Base-by-base conservation (phyloP, 2,329 filamentous ascomycete species). In the Hymenoscyphus fructigenus region DNA sequence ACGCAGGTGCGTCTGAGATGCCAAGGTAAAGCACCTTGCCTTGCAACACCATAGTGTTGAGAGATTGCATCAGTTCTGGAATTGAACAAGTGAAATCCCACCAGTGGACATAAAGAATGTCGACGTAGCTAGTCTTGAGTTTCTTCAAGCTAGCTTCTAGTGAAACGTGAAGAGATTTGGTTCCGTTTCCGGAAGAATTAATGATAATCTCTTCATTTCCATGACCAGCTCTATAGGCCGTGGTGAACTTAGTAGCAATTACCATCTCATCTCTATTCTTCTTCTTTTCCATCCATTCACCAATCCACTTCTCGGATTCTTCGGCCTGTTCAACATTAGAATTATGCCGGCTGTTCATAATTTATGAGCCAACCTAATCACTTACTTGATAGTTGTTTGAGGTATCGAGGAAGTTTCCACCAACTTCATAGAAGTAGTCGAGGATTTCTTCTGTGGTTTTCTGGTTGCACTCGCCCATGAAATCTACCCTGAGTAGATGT, bases 351-450 rank as follows among this genome's bases (percentile, higher is more conserved):
- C 23, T n/a, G n/a, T n/a, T n/a, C n/a, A n/a, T n/a, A 9, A 29
- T 6, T 29, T 14, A 26, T 59, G 38, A 50, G 23, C 36, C 36
- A 2, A 5, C 17, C n/a, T 9, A 17, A 34, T 26, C 23, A 34
- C 63, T 53, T 41, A 68, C 69, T 47, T 73, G 88, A 76, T 91
- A 91, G 75, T 88, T 88, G 78, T 87, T 89, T 65, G 88, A 66
- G 17, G 86, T 89, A 74, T 91, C 88, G 73, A 90, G 88, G 74
- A 90, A 89, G 77, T 90, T 90, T 15, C 88, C 88, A 3, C 87
- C 87, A 0, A 81, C 77, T 17, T 79, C 78, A 61, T 78, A 80
- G 75, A 82, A 89, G 63, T 79, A 80, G 68, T 89, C 86, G 1
- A 89, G 79, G 4, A 90, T 75, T 20, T 71, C 67, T n/a, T 69